A percentile compares a stretch with the other conserved stretches of the same genome.
phyloP scores from a whole-genome alignment of 345 rosid species.

The Linum trigynum region DNA sequence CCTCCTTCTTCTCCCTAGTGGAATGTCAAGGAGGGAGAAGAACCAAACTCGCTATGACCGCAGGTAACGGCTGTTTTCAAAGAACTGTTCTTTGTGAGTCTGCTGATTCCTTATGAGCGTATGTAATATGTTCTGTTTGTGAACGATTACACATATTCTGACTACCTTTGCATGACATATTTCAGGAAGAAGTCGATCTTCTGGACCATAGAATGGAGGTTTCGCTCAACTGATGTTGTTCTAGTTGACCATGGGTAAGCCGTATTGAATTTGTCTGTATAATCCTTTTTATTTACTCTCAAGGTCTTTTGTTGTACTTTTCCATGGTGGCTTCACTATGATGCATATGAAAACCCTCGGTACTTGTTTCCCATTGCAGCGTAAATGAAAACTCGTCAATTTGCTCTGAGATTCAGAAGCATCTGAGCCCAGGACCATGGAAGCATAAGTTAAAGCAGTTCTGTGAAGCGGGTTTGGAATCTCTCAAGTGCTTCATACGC shows the following conservation, averaged over 20 bases:
- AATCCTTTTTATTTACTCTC: background rate
- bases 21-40: slow-evolving; percentile 64
- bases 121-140: background rate
- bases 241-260: slow-evolving; percentile 60
- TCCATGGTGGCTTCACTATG: background rate
- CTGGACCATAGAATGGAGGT: slow-evolving; percentile 94
- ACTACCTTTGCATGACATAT: slow-evolving; percentile 8
- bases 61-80: slow-evolving; percentile 21
- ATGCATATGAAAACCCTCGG: background rate
- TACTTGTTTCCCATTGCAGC: slow-evolving; percentile 29
- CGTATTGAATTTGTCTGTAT: background rate
- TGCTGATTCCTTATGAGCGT: background rate
- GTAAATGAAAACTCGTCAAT: slow-evolving; percentile 55
- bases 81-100: background rate
- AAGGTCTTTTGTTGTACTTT: background rate
- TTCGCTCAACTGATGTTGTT: slow-evolving; percentile 59
- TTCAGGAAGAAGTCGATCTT: slow-evolving; percentile 53
- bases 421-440: slow-evolving; percentile 76
- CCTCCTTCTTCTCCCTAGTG: slow-evolving; percentile 49
- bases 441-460: slow-evolving; percentile 52
- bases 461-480: slow-evolving; percentile 43
- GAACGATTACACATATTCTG: background rate
- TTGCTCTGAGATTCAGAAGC: slow-evolving; percentile 47
- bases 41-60: slow-evolving; percentile 46
- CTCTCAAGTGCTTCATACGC: slow-evolving; percentile 60